Percentiles rank a stretch among this genome's conserved stretches.
Evolutionary conservation across 768 basidiomycete species (phyloP).

Genomic region (Lepiota brunneoincarnata): DNA sequence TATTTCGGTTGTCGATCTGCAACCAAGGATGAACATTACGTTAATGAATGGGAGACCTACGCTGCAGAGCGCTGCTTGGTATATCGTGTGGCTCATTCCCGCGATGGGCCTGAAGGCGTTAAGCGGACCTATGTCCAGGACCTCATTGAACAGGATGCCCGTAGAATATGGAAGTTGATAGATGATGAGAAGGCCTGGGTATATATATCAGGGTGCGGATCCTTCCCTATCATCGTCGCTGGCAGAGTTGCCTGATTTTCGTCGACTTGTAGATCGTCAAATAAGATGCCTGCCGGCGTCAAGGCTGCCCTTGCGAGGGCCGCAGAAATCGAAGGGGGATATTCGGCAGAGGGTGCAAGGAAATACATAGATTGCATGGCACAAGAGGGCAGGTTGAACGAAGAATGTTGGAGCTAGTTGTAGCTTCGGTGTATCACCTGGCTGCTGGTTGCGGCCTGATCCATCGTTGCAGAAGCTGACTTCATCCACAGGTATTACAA

Average conservation of each 20-base stretch:
- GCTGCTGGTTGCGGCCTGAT: no score
- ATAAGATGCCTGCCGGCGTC: conserved; percentile 92
- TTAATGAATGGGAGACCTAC: conserved; percentile 62
- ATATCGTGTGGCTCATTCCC: conserved; percentile 76
- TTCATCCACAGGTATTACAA: no score
- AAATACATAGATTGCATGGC: conserved; percentile 67
- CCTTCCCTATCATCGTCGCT: not conserved
- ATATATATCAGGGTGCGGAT: conserved; percentile 85
- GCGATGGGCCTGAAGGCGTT: conserved; percentile 70
- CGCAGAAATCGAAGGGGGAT: conserved; percentile 45
- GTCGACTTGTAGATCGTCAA: conserved; percentile 67
- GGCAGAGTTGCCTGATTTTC: not conserved
- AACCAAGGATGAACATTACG: conserved; percentile 76
- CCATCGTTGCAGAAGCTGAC: no score
- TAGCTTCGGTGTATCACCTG: conserved; percentile 4
- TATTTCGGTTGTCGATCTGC: conserved; percentile 91
- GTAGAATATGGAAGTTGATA: conserved; percentile 64
- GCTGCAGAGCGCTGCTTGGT: conserved; percentile 40
- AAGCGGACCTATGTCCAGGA: conserved; percentile 89
- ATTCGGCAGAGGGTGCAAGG: conserved; percentile 50
- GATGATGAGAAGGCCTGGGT: conserved; percentile 56
- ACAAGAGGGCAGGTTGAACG: conserved; percentile 62
- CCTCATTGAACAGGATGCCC: conserved; percentile 64
- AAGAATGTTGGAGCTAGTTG: conserved; percentile 80
- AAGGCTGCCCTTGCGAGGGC: conserved; percentile 64